A percentile compares a stretch with the other conserved stretches of the same genome.
Evolutionary conservation across 1,139 yeast species (phyloP).

Genomic region (Yamadazyma kanchanaburiensis): DNA sequence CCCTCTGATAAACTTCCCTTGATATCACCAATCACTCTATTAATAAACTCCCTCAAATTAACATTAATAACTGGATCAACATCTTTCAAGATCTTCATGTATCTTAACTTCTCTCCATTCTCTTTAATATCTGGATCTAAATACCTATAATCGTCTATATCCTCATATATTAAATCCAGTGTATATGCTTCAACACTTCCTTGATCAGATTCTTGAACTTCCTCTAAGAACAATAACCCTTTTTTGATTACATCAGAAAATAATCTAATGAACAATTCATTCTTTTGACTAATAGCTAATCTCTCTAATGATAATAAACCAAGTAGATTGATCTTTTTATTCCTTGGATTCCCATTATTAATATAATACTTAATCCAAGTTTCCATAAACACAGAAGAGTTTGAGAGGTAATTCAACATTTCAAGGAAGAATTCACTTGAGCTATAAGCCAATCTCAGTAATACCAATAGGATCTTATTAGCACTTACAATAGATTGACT

Average conservation of each 20-base stretch:
- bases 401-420: conserved; percentile 29
- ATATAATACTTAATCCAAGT: conserved; percentile 38
- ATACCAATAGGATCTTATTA: conserved; percentile 50
- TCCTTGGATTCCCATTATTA: conserved; percentile 65
- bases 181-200: conserved; percentile 68
- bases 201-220: conserved; percentile 56
- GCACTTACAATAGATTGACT: conserved; percentile 46
- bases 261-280: conserved; percentile 21
- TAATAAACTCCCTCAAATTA: conserved; percentile 31
- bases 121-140: conserved; percentile 45
- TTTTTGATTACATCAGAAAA: conserved; percentile 44
- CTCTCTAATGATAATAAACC: conserved; percentile 49
- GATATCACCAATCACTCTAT: conserved; percentile 18
- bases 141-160: conserved; percentile 46
- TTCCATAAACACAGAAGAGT: conserved; percentile 21
- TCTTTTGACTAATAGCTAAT: conserved; percentile 19
- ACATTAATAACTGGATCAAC: conserved; percentile 60
- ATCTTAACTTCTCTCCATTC: conserved; percentile 59
- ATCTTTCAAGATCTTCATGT: conserved; percentile 40
- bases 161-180: conserved; percentile 53
- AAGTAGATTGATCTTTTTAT: conserved; percentile 58
- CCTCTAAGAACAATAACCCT: conserved; percentile 66
- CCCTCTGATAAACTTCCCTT: conserved; percentile 17
- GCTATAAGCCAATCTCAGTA: conserved; percentile 51
- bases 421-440: conserved; percentile 44